These are phyloP conservation scores for Dissophora ornata DNA, from an alignment of 192 early-diverging fungal genomes.

Conservation along the genomic window DNA sequence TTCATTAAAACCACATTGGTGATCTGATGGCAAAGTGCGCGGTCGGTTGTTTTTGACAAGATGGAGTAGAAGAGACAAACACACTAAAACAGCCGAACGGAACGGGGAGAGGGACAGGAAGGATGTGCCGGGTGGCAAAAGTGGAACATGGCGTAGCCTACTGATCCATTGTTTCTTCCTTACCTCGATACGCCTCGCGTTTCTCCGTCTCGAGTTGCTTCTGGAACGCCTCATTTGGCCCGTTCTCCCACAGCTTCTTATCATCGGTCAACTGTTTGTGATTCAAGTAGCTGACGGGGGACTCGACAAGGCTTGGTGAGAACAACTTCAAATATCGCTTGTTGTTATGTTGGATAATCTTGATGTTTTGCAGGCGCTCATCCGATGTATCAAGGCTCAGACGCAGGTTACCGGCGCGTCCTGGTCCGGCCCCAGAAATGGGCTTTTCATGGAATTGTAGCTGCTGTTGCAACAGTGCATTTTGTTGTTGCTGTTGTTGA, in stretches of 20 bases:
- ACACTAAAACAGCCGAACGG: too few species aligned
- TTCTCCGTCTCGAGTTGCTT: constrained; percentile 43
- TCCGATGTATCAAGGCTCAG: constrained; percentile 48
- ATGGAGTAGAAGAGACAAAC: too few species aligned
- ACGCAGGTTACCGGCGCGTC: constrained; percentile 6
- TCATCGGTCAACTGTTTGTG: constrained; percentile 35
- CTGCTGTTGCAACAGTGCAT: constrained; percentile 14
- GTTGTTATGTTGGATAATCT: constrained; percentile 28
- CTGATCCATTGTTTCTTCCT: neutral
- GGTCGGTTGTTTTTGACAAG: too few species aligned
- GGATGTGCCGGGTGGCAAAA: too few species aligned
- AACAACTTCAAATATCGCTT: constrained; percentile 43
- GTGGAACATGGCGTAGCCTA: too few species aligned
- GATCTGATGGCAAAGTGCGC: too few species aligned
- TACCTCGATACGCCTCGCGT: constrained; percentile 44
- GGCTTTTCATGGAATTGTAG: constrained; percentile 23
- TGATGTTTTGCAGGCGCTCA: constrained; percentile 41
- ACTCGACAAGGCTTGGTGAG: constrained; percentile 42
- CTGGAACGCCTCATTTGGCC: constrained; percentile 47
- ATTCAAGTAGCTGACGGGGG: constrained; percentile 36
- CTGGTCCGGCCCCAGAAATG: neutral
- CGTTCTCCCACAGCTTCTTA: constrained; percentile 48
- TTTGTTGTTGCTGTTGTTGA: constrained; percentile 28
- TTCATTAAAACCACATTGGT: too few species aligned
- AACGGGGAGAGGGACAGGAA: too few species aligned